A percentile compares a stretch with the other conserved stretches of the same genome.
phyloP scores from a whole-genome alignment of 148 eudicot genomes.

The Fagopyrum homotropicum region DNA sequence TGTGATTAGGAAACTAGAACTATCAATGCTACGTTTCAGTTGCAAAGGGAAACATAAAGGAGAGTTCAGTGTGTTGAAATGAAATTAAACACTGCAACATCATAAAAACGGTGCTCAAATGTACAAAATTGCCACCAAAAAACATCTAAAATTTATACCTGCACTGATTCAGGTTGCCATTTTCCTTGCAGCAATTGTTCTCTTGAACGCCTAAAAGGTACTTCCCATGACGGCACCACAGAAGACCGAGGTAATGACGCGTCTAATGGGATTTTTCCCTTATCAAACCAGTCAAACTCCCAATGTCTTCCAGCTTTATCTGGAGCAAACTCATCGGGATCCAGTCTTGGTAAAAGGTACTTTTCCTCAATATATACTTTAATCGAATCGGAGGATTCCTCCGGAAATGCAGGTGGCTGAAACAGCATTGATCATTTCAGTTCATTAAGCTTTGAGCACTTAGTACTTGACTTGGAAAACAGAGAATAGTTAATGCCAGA shows the following conservation, averaged over 20 bases:
- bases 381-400: conserved; percentile 72
- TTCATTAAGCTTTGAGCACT: neutral
- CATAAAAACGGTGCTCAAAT: neutral
- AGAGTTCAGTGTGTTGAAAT: neutral
- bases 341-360: conserved; percentile 74
- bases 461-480: neutral
- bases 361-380: conserved; percentile 64
- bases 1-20: neutral
- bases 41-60: neutral
- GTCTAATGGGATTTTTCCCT: conserved; percentile 62
- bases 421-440: conserved; percentile 9
- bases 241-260: conserved; percentile 74
- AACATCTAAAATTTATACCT: conserved; percentile 38
- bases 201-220: conserved; percentile 74
- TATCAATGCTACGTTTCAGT: neutral
- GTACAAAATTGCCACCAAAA: neutral
- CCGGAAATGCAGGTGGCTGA: conserved; percentile 95
- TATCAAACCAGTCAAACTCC: conserved; percentile 96
- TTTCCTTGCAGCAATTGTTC: conserved; percentile 23
- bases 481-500: neutral
- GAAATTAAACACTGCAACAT: neutral
- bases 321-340: conserved; percentile 75
- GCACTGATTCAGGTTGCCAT: conserved; percentile 81
- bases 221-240: conserved; percentile 81
- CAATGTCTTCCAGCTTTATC: conserved; percentile 82